A percentile compares a stretch with the other conserved stretches of the same genome.
phyloP scores from a whole-genome alignment of 805 yeast genomes.

The Jamesozyma rosinii region DNA sequence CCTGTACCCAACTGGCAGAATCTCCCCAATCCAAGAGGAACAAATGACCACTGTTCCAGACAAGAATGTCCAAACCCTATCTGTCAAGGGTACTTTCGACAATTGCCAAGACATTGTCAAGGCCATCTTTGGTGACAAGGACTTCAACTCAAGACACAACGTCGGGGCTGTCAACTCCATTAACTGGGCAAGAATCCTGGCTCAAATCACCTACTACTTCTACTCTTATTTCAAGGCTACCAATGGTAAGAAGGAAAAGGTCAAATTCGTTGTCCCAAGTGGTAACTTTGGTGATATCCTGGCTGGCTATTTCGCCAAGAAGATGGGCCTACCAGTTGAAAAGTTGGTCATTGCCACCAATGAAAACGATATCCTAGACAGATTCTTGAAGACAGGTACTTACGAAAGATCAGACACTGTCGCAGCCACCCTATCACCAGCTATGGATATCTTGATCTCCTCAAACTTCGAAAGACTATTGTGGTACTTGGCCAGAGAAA shows the following conservation, averaged over 20 bases:
- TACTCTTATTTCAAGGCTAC: conserved; percentile 73
- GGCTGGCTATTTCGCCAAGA: conserved; percentile 90
- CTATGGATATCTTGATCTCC: conserved; percentile 95
- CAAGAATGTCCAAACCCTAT: conserved; percentile 84
- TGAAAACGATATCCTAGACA: conserved; percentile 86
- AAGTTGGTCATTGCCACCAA: conserved; percentile 89
- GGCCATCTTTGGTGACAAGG: conserved; percentile 79
- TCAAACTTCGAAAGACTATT: conserved; percentile 92
- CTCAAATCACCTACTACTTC: conserved; percentile 95
- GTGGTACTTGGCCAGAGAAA: conserved; percentile 84
- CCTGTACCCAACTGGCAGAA: conserved; percentile 92
- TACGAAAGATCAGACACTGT: conserved; percentile 72
- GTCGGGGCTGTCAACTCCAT: conserved; percentile 97
- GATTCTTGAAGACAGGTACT: conserved; percentile 79
- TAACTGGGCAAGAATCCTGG: conserved; percentile 97
- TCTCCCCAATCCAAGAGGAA: conserved; percentile 94
- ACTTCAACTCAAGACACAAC: conserved; percentile 81
- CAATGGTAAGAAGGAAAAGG: conserved; percentile 35
- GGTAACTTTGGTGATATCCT: conserved; percentile 98
- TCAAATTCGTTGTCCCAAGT: conserved; percentile 88
- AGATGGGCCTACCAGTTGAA: conserved; percentile 90
- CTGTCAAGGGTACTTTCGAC: conserved; percentile 93
- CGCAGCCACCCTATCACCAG: conserved; percentile 88
- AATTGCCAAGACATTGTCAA: conserved; percentile 97
- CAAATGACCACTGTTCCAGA: conserved; percentile 98